phyloP scores from a whole-genome alignment of 768 basidiomycete species.

The Tulasnella sp. region DNA sequence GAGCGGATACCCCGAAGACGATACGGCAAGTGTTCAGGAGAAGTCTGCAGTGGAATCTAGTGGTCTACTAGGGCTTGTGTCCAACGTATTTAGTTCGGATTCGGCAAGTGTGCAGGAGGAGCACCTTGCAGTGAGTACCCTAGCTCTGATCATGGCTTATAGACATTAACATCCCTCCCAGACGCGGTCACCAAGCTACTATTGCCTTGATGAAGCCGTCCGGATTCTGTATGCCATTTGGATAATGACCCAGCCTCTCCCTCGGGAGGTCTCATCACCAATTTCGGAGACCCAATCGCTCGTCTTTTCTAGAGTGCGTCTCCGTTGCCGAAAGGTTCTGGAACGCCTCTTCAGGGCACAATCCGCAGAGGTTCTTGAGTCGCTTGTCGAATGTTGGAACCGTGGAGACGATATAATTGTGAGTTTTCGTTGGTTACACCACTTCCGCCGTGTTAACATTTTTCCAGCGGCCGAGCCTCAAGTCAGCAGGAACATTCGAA shows the following conservation, averaged over 20 bases:
- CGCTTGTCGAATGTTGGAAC: slow-evolving; percentile 79
- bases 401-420: slow-evolving; percentile 47
- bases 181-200: slow-evolving; percentile 71
- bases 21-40: slow-evolving; percentile 53
- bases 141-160: slow-evolving; percentile 12
- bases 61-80: slow-evolving; percentile 84
- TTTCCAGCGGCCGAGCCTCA: slow-evolving; percentile 6
- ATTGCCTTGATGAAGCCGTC: slow-evolving; percentile 74
- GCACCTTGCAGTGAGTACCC: slow-evolving; percentile 47
- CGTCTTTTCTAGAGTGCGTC: slow-evolving; percentile 62
- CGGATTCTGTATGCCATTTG: slow-evolving; percentile 74
- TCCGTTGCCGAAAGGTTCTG: slow-evolving; percentile 70
- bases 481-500: slow-evolving; percentile 63
- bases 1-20: slow-evolving; percentile 47
- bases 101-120: slow-evolving; percentile 23
- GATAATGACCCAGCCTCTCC: slow-evolving; percentile 41
- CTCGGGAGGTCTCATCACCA: slow-evolving; percentile 38
- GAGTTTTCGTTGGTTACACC: background rate
- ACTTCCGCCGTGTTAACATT: slow-evolving; percentile 9
- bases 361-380: slow-evolving; percentile 78
- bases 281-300: slow-evolving; percentile 64
- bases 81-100: slow-evolving; percentile 85
- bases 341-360: slow-evolving; percentile 83
- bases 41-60: slow-evolving; percentile 50
- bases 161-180: slow-evolving; percentile 35